A percentile compares a stretch with the other conserved stretches of the same genome.
Evolutionary conservation across 805 yeast genomes (phyloP).

Genomic region (Starmerella bacillaris): DNA sequence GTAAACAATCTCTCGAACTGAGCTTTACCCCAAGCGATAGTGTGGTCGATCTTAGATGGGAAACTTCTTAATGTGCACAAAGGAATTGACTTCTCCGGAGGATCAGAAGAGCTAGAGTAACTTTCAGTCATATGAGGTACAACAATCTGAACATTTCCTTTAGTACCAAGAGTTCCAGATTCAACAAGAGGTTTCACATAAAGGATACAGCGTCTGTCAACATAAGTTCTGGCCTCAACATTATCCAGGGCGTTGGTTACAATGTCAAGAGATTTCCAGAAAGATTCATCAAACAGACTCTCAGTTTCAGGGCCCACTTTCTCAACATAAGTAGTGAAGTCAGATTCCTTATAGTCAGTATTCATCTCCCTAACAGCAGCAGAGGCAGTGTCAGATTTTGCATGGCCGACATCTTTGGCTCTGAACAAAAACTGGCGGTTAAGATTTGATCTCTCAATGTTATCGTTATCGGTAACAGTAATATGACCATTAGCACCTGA

Average conservation of each 20-base stretch:
- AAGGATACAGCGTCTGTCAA: slow-evolving; percentile 90
- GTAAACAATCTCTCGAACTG: slow-evolving; percentile 80
- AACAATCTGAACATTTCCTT: slow-evolving; percentile 94
- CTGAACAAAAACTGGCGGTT: slow-evolving; percentile 93
- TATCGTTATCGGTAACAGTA: slow-evolving; percentile 76
- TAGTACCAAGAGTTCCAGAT: slow-evolving; percentile 94
- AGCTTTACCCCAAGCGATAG: slow-evolving; percentile 98
- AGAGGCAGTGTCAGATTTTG: slow-evolving; percentile 82
- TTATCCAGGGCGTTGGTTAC: slow-evolving; percentile 96
- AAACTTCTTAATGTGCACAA: slow-evolving; percentile 91
- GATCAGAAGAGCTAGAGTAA: slow-evolving; percentile 90
- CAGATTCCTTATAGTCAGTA: slow-evolving; percentile 51
- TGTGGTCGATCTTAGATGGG: slow-evolving; percentile 96
- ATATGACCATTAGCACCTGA: slow-evolving; percentile 80
- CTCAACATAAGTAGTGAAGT: slow-evolving; percentile 58
- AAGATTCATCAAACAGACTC: slow-evolving; percentile 59
- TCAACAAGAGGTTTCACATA: slow-evolving; percentile 80
- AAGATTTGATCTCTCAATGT: slow-evolving; percentile 86
- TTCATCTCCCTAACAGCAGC: slow-evolving; percentile 70
- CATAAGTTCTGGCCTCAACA: slow-evolving; percentile 94
- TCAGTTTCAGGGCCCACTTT: slow-evolving; percentile 93
- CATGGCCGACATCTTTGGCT: slow-evolving; percentile 80
- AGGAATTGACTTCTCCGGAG: slow-evolving; percentile 96
- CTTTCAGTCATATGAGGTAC: slow-evolving; percentile 89
- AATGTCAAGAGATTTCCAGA: slow-evolving; percentile 71